Evolutionary conservation across 805 yeast species (phyloP).

Genomic region (Metschnikowia shivogae): DNA sequence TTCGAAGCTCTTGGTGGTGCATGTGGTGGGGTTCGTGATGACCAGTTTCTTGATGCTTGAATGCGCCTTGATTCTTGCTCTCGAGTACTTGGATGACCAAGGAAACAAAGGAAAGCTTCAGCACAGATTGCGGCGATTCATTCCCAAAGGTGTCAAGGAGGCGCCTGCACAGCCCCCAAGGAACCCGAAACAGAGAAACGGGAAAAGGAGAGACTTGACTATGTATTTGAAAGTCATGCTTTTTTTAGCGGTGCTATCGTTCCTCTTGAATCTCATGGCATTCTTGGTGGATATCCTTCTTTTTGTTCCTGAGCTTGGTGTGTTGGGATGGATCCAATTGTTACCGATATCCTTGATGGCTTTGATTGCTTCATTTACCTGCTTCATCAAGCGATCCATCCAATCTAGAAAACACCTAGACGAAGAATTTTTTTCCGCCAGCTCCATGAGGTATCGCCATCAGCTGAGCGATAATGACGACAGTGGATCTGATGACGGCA

Average conservation of each 20-base stretch:
- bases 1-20: conserved; percentile 40
- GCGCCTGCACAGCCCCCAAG: not conserved
- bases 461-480: conserved; percentile 20
- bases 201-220: conserved; percentile 9
- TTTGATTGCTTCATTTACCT: conserved; percentile 57
- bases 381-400: conserved; percentile 68
- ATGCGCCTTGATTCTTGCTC: conserved; percentile 3
- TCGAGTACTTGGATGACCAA: conserved; percentile 1
- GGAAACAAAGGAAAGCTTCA: not conserved
- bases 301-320: conserved; percentile 69
- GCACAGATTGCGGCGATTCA: not conserved
- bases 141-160: not conserved
- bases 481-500: conserved; percentile 40
- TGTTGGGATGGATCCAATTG: conserved; percentile 83
- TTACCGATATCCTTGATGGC: conserved; percentile 66
- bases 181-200: not conserved
- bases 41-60: conserved; percentile 17
- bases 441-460: conserved; percentile 9
- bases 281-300: conserved; percentile 78
- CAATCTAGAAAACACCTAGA: conserved; percentile 45
- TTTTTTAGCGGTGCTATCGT: conserved; percentile 61
- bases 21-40: conserved; percentile 36
- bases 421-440: conserved; percentile 16
- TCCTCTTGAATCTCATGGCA: conserved; percentile 64
- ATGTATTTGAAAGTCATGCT: conserved; percentile 48